Base-by-base conservation (phyloP, 1,284 basidiomycete genomes). In the Ustilago tritici region DNA sequence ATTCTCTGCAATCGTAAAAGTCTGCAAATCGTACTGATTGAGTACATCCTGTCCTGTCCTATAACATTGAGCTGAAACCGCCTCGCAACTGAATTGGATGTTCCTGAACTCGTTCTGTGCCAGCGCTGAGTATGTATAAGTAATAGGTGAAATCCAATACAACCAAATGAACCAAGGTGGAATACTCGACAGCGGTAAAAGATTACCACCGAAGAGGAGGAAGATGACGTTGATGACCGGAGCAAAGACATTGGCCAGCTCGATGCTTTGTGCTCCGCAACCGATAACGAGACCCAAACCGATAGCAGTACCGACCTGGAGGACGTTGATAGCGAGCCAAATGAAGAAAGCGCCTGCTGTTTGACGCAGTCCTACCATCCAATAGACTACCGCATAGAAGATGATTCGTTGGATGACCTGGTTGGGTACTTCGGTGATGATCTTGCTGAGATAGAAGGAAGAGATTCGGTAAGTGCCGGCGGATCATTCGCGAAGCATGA, bases 191-290 rank as follows among this genome's bases (percentile, higher is more conserved):
- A 75, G 61, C 10, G 80, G 80, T 4, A 82, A 52, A 10, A 82
- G 55, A 36, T 79, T 80, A 3, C 77, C 76, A 31, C 79, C 80
- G 17, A 82, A 82, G 11, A 82, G 73, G 3, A 82, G 64, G 56
- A 78, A 80, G 58, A 80, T 52, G 41, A 81, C 80, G 61, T 78
- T 81, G 67, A 81, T 78, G 19, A 80, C 63, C 17, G 80, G 80
- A 11, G 80, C 80, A 36, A 81, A 70, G 40, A 81, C 72, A 50
- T 78, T 79, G 17, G 77, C 79, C 3, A 79, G 50, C 23, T 81
- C 73, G 38, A 81, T 73, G 10, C 47, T 63, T 1, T 64, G 61
- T 12, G 74, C 62, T 3, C 73, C 70, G 35, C 67, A 70, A 2
- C 79, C 79, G 36, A 81, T 77, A 9, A 70, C 66, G 4, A 81